Percentiles rank a stretch among this genome's conserved stretches.
phyloP scores from a whole-genome alignment of 305 asterid genomes.

The Nicotiana rustica region DNA sequence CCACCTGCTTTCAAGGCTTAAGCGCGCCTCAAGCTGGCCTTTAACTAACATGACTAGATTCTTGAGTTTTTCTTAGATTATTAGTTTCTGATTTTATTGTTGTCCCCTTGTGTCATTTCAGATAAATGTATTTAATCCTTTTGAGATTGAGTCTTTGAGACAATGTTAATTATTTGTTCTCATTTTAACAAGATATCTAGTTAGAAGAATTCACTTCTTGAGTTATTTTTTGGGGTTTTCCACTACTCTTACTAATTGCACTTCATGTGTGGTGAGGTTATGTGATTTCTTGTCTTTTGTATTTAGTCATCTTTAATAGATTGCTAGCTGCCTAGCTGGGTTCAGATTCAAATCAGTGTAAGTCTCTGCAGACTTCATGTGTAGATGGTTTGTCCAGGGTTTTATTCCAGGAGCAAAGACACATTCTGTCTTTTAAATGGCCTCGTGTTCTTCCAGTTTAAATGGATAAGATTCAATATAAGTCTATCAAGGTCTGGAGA shows the following conservation, averaged over 20 bases:
- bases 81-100: constrained; percentile 17
- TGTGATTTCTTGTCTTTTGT: constrained; percentile 16
- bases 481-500: neutral
- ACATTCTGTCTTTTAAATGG: neutral
- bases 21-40: neutral
- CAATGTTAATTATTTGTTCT: constrained; percentile 14
- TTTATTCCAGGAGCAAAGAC: constrained; percentile 22
- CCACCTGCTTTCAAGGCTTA: neutral
- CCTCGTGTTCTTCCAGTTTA: neutral
- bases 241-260: neutral
- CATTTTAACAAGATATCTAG: neutral
- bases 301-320: constrained; percentile 12
- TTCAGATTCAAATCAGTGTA: neutral
- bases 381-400: neutral
- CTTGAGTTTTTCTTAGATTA: neutral
- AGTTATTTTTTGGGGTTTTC: neutral
- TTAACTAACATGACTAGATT: neutral
- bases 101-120: constrained; percentile 16
- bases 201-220: constrained; percentile 3
- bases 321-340: constrained; percentile 14
- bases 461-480: constrained; percentile 22
- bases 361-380: neutral
- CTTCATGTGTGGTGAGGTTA: constrained; percentile 1
- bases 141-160: neutral
- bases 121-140: neutral